Percentiles rank a stretch among this genome's conserved stretches.
Evolutionary conservation across 2,329 filamentous ascomycete species (phyloP).

Genomic region (Knoxdaviesia proteae): DNA sequence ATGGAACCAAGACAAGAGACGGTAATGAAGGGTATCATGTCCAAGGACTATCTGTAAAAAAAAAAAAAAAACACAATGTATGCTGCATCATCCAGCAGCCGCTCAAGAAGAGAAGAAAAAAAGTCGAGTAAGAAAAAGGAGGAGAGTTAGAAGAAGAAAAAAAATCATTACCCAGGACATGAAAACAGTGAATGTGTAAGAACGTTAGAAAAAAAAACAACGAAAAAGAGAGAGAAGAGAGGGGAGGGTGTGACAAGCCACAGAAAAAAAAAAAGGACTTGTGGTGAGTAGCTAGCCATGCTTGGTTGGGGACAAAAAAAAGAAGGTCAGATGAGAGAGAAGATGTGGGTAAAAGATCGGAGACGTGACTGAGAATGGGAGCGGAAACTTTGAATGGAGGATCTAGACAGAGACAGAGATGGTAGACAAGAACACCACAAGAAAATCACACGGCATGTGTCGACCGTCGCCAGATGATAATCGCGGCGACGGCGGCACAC

Average conservation of each 20-base stretch:
- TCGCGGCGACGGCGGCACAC: constrained; percentile 39
- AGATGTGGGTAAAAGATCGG: not conserved
- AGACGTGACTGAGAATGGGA: not conserved
- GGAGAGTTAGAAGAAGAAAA: not conserved
- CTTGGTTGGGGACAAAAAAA: not conserved
- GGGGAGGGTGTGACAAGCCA: not conserved
- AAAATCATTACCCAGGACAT: not conserved
- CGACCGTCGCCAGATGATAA: constrained; percentile 43
- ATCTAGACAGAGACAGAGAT: not conserved
- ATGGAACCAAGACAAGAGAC: not conserved
- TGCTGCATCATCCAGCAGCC: not conserved
- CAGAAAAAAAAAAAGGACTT: not conserved
- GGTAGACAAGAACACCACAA: constrained; percentile 1
- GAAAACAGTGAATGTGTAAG: not conserved
- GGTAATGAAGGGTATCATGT: constrained; percentile 6
- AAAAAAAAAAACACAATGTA: constrained; percentile 1
- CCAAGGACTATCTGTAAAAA: not conserved
- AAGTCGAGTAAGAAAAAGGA: not conserved
- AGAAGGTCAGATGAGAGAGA: not conserved
- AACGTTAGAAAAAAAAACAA: not conserved
- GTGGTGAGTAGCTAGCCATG: too few species aligned
- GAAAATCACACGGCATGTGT: constrained; percentile 20
- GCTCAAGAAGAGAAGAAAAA: not conserved
- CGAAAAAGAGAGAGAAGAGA: not conserved
- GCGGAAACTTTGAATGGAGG: constrained; percentile 2